These are phyloP conservation scores for Phytophthora niederhauseri DNA, from an alignment of 352 stramenopile species.

Conservation along the genomic window DNA sequence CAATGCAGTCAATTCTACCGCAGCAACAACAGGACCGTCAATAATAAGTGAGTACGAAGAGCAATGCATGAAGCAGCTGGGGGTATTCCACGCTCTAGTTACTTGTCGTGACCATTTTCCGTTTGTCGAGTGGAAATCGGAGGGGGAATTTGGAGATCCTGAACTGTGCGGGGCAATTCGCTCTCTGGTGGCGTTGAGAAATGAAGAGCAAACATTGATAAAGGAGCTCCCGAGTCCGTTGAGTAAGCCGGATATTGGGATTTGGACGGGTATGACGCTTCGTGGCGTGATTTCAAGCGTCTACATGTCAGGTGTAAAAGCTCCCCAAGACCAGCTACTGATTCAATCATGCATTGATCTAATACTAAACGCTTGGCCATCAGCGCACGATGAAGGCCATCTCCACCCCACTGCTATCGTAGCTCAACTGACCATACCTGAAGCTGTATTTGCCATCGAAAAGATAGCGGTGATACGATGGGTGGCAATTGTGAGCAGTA, in stretches of 20 bases:
- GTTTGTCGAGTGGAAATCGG: constrained; percentile 31
- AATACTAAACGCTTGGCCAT: constrained; percentile 26
- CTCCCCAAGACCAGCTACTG: constrained; percentile 28
- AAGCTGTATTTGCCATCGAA: constrained; percentile 14
- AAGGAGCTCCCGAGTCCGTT: constrained; percentile 5
- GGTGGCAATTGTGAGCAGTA: constrained; percentile 18
- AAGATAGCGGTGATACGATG: constrained; percentile 33
- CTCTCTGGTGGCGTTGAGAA: constrained; percentile 13
- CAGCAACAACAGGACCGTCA: not conserved
- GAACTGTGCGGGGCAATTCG: constrained; percentile 11
- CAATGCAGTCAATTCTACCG: not conserved
- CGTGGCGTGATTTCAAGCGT: constrained; percentile 32
- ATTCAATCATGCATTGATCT: constrained; percentile 37
- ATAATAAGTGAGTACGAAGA: constrained; percentile 11
- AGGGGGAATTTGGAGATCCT: constrained; percentile 34
- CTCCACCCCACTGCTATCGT: constrained; percentile 1
- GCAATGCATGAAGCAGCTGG: constrained; percentile 27
- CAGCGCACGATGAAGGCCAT: not conserved
- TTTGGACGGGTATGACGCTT: constrained; percentile 22
- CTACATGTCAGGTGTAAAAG: constrained; percentile 35
- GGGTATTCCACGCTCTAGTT: constrained; percentile 32
- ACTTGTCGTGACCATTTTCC: constrained; percentile 31
- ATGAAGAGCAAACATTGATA: not conserved
- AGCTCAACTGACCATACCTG: constrained; percentile 29
- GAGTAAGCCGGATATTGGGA: not conserved